Evolutionary conservation across 2,329 filamentous ascomycete species (phyloP).

Genomic region (Fusarium albidum): DNA sequence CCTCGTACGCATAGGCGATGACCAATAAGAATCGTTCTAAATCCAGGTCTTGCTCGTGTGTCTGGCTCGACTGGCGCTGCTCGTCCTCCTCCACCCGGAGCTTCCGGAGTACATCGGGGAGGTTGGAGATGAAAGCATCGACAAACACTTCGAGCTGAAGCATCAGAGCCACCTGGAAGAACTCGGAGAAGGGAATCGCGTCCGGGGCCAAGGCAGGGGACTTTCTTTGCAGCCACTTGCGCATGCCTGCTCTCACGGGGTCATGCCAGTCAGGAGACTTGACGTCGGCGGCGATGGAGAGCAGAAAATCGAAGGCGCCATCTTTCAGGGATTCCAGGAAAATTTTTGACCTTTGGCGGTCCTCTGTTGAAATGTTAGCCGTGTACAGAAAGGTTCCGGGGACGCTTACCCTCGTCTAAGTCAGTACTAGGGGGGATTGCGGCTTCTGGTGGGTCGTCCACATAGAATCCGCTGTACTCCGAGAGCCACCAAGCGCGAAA

Average conservation of each 20-base stretch:
- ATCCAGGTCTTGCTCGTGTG: conserved; percentile 73
- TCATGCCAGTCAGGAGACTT: conserved; percentile 87
- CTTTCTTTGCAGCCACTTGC: conserved; percentile 84
- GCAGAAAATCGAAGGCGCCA: conserved; percentile 89
- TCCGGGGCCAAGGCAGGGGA: conserved; percentile 75
- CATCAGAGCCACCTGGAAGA: conserved; percentile 78
- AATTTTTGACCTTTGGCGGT: conserved; percentile 73
- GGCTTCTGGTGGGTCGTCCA: conserved; percentile 72
- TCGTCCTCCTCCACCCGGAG: conserved; percentile 91
- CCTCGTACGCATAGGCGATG: conserved; percentile 90
- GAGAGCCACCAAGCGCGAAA: conserved; percentile 87
- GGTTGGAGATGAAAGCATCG: conserved; percentile 92
- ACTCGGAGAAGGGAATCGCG: conserved; percentile 71
- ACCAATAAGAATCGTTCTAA: conserved; percentile 92
- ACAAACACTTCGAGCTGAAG: conserved; percentile 86
- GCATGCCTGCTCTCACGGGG: conserved; percentile 81
- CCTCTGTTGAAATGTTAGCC: conserved; percentile 59
- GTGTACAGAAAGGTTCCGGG: not conserved
- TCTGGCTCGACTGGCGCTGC: conserved; percentile 74
- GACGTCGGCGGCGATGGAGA: conserved; percentile 84
- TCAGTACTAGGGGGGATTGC: conserved; percentile 67
- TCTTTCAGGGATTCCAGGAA: conserved; percentile 84
- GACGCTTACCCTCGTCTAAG: conserved; percentile 60
- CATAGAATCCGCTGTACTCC: conserved; percentile 90
- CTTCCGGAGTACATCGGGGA: conserved; percentile 89